phyloP scores from a whole-genome alignment of 2,329 filamentous ascomycete genomes.

The Chaetothyriales sp. region DNA sequence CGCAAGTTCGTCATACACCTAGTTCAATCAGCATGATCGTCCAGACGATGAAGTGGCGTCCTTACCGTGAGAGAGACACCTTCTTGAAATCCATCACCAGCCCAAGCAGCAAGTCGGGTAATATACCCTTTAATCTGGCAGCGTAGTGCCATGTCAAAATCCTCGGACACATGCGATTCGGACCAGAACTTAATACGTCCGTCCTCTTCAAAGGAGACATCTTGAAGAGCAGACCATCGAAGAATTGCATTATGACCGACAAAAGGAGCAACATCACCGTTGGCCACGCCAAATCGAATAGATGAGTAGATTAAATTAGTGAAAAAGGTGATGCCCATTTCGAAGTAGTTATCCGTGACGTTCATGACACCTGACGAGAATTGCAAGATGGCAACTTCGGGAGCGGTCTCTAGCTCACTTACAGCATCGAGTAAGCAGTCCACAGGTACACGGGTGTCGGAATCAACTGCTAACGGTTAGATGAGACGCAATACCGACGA shows the following conservation, averaged over 20 bases:
- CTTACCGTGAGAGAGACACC: conserved; percentile 60
- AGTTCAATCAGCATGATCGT: background rate
- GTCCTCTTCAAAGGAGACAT: conserved; percentile 42
- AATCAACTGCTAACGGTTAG: conserved; percentile 35
- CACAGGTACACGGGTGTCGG: conserved; percentile 53
- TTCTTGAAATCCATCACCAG: conserved; percentile 58
- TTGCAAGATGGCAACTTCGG: conserved; percentile 58
- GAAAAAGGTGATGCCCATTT: conserved; percentile 66
- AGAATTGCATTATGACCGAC: conserved; percentile 67
- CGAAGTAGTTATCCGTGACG: conserved; percentile 57
- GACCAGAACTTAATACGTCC: conserved; percentile 59
- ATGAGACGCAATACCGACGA: background rate
- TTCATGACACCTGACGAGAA: conserved; percentile 66
- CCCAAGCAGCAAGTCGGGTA: conserved; percentile 56
- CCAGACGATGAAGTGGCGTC: background rate
- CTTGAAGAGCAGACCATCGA: conserved; percentile 52
- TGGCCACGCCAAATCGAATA: conserved; percentile 56
- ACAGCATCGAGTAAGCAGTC: conserved; percentile 59
- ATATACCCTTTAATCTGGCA: conserved; percentile 56
- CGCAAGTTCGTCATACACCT: conserved; percentile 63
- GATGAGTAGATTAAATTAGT: conserved; percentile 65
- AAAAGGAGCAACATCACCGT: conserved; percentile 60
- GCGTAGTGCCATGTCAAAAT: conserved; percentile 62
- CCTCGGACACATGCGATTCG: conserved; percentile 61
- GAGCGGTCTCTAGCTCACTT: conserved; percentile 56